phyloP scores from a whole-genome alignment of 768 basidiomycete species.

The Lyophyllum atratum region DNA sequence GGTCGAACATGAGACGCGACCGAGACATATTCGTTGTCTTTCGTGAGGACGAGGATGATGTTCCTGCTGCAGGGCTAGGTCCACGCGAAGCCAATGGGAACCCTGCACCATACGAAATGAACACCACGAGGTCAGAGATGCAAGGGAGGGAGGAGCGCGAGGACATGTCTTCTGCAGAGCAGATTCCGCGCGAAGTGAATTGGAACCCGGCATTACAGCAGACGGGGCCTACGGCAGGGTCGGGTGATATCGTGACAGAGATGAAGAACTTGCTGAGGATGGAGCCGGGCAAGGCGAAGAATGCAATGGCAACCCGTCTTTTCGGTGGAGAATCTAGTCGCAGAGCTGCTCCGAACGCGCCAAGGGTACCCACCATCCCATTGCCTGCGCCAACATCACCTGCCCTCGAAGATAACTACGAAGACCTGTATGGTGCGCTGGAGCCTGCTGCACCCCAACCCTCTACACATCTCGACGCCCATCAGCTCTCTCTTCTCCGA shows the following conservation, averaged over 20 bases:
- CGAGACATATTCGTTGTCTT: background rate
- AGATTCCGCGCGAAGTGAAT: background rate
- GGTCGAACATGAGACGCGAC: background rate
- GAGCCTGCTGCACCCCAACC: background rate
- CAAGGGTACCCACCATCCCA: background rate
- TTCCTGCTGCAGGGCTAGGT: background rate
- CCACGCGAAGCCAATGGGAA: background rate
- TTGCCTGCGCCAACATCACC: background rate
- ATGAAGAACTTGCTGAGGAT: conserved; percentile 4
- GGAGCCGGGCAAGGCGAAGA: conserved; percentile 1
- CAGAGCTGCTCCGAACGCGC: background rate
- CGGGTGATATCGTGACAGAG: background rate
- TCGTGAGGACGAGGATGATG: background rate
- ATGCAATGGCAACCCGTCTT: background rate
- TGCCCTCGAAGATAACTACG: background rate
- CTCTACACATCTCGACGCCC: background rate
- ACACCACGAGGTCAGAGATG: too few species aligned
- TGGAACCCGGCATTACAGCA: background rate
- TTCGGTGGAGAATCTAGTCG: background rate
- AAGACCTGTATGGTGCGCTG: background rate
- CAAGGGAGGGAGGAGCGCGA: too few species aligned
- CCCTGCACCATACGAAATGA: background rate
- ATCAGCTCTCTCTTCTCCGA: background rate
- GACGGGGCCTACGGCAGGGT: background rate
- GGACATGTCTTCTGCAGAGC: too few species aligned